Conservation (phyloP, 805 yeast species). For the Candida boidinii region DNA sequence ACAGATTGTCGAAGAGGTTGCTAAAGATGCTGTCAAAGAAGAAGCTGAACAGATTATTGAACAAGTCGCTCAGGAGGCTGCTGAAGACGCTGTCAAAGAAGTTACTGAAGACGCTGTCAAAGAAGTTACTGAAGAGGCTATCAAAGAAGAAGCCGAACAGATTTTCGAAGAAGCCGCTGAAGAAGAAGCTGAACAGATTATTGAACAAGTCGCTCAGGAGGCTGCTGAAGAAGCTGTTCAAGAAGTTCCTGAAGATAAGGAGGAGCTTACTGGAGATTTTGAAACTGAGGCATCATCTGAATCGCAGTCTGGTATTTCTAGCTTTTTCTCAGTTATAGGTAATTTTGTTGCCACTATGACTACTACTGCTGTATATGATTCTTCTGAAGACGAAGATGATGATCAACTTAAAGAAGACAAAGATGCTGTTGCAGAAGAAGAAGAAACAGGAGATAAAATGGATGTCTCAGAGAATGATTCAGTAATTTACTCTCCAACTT, state of each 20-base stretch:
- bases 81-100: not conserved
- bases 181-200: slow-evolving; percentile 21
- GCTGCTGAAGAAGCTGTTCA: not conserved
- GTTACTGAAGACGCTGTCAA: not conserved
- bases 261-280: no score
- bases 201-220: slow-evolving; percentile 12
- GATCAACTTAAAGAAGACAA: no score
- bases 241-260: not conserved
- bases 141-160: slow-evolving; percentile 1
- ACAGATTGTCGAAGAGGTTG: slow-evolving; percentile 1
- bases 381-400: not conserved
- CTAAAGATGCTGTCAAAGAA: slow-evolving; percentile 1
- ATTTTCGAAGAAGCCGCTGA: not conserved
- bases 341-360: no score
- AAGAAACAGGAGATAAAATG: not conserved
- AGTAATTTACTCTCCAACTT: not conserved
- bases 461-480: not conserved
- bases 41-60: slow-evolving; percentile 2
- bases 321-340: no score
- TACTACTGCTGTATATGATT: no score
- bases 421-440: no score
- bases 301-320: no score
- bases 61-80: slow-evolving; percentile 2
- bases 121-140: not conserved
- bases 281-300: no score